Evolutionary conservation across 2,329 filamentous ascomycete genomes (phyloP).

Genomic region (Botryotinia narcissicola): DNA sequence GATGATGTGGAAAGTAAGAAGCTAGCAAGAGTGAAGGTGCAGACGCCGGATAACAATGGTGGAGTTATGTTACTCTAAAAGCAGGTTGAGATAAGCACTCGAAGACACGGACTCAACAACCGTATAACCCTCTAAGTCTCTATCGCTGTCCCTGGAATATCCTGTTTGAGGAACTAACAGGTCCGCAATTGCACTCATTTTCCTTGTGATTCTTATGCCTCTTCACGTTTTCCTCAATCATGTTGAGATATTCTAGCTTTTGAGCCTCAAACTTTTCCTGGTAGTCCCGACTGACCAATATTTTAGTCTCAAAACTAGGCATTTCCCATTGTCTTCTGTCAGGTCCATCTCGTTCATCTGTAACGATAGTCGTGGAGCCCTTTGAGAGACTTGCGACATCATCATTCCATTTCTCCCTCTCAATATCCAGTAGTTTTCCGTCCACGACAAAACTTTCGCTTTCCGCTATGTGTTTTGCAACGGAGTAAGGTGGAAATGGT

Average conservation of each 20-base stretch:
- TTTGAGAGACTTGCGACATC: not conserved
- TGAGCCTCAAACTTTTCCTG: not conserved
- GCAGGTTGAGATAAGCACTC: not conserved
- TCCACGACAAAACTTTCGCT: not conserved
- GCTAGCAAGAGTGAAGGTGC: not conserved
- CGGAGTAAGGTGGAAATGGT: not conserved
- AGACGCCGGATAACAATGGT: not conserved
- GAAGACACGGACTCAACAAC: not conserved
- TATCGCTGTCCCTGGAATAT: not conserved
- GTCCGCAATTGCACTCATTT: not conserved
- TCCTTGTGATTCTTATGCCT: not conserved
- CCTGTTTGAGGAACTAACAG: not conserved
- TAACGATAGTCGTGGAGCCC: no score
- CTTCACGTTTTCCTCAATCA: not conserved
- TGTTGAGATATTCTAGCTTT: not conserved
- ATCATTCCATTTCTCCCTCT: not conserved
- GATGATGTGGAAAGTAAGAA: not conserved
- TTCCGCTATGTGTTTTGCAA: not conserved
- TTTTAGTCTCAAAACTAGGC: not conserved
- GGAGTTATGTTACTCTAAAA: not conserved
- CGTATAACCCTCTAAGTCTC: not conserved
- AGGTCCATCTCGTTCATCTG: not conserved
- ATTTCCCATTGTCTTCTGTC: not conserved
- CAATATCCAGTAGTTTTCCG: not conserved
- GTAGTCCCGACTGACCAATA: not conserved